phyloP scores from a whole-genome alignment of 768 basidiomycete species.

The Auriscalpium orientale region DNA sequence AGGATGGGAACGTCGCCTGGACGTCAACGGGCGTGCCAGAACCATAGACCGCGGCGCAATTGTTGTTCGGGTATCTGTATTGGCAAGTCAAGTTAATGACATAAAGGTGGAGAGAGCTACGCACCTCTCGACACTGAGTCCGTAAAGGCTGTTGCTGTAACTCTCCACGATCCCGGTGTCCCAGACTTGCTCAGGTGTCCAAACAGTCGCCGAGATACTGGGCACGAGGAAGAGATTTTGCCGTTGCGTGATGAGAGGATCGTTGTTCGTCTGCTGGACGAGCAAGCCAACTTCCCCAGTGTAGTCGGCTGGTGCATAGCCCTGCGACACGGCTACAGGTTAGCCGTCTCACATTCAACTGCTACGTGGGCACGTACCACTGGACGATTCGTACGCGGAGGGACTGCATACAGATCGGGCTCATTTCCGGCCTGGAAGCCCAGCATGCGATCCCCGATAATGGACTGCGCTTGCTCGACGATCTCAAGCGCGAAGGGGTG shows the following conservation, averaged over 20 bases:
- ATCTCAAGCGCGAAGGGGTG: conserved; percentile 43
- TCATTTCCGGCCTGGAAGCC: conserved; percentile 72
- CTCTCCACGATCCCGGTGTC: conserved; percentile 9
- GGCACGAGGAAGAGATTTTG: conserved; percentile 7
- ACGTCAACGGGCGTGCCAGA: conserved; percentile 33
- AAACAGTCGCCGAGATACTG: conserved; percentile 9
- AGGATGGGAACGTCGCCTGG: conserved; percentile 42
- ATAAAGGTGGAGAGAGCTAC: background rate
- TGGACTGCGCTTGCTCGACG: conserved; percentile 48
- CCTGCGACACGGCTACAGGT: background rate
- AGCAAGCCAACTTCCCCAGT: conserved; percentile 24
- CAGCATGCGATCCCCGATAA: conserved; percentile 58
- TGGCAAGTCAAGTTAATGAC: conserved; percentile 1
- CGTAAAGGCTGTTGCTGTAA: conserved; percentile 4
- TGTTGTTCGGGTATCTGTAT: conserved; percentile 50
- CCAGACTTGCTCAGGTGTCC: conserved; percentile 9
- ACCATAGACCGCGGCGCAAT: conserved; percentile 46
- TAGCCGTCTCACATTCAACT: too few relatives aligned
- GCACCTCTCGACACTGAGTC: conserved; percentile 10
- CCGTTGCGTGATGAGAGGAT: background rate
- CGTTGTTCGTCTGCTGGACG: conserved; percentile 4
- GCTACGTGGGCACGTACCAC: conserved; percentile 3
- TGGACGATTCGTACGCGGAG: conserved; percentile 6
- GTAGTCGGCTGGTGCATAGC: conserved; percentile 16
- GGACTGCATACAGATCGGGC: conserved; percentile 58